Conservation (phyloP, 306 rosid species). For the Gleditsia sinensis region DNA sequence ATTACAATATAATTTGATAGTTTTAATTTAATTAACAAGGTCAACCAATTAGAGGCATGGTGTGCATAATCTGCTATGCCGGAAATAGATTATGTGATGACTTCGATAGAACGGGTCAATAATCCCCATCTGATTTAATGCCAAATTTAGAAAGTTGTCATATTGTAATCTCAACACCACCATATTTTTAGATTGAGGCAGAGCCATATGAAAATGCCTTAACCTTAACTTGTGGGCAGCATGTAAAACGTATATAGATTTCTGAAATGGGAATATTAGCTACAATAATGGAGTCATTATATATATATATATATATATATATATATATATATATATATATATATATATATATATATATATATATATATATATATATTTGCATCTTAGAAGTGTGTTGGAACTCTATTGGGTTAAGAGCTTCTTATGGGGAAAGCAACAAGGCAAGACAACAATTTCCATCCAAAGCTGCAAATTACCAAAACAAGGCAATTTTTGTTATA, state of each 20-base stretch:
- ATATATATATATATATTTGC: too few species aligned
- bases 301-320: too few species aligned
- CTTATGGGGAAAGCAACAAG: constrained; percentile 24
- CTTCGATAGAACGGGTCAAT: constrained; percentile 37
- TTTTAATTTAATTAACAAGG: constrained; percentile 31
- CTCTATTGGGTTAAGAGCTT: constrained; percentile 9
- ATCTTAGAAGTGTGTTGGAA: constrained; percentile 26
- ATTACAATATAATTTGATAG: constrained; percentile 6
- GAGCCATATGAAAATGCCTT: constrained; percentile 11
- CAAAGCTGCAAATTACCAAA: constrained; percentile 22
- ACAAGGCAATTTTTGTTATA: constrained; percentile 33
- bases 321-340: too few species aligned
- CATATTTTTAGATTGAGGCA: neutral
- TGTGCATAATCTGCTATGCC: constrained; percentile 35
- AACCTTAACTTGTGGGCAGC: constrained; percentile 25
- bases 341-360: too few species aligned
- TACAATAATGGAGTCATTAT: neutral
- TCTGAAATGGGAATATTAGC: neutral
- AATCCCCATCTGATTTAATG: constrained; percentile 8
- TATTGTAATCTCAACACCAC: constrained; percentile 26
- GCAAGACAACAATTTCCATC: constrained; percentile 8
- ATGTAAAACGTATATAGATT: neutral
- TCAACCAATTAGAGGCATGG: constrained; percentile 32
- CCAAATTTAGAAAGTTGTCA: constrained; percentile 6
- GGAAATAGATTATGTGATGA: constrained; percentile 32